A percentile compares a stretch with the other conserved stretches of the same genome.
These are phyloP conservation scores for Claviceps sp. DNA, from an alignment of 2,329 filamentous ascomycete species.

Conservation along the genomic window DNA sequence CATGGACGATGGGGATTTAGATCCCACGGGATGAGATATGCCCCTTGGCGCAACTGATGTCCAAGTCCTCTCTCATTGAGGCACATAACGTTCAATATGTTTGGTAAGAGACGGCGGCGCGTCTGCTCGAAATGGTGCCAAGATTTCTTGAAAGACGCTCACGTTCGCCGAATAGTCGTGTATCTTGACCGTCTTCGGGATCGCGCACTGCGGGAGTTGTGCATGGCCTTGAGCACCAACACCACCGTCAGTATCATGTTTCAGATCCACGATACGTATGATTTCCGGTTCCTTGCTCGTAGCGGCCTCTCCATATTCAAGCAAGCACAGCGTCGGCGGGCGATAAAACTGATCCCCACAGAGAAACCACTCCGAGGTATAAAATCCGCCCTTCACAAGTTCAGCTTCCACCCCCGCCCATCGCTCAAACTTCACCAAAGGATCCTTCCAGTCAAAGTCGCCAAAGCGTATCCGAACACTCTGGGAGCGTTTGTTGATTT, in stretches of 20 bases:
- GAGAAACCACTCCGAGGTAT: constrained; percentile 32
- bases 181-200: constrained; percentile 4
- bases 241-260: neutral
- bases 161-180: constrained; percentile 12
- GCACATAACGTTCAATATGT: neutral
- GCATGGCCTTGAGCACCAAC: neutral
- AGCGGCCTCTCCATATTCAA: neutral
- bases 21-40: no score
- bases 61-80: neutral
- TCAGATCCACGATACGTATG: constrained; percentile 9
- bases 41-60: no score
- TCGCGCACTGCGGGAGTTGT: neutral
- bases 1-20: neutral
- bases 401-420: constrained; percentile 53
- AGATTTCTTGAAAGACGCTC: constrained; percentile 3
- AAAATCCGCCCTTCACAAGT: constrained; percentile 57
- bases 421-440: constrained; percentile 49
- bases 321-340: constrained; percentile 22
- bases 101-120: neutral
- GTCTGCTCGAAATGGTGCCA: constrained; percentile 5
- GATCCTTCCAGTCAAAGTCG: constrained; percentile 67
- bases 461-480: constrained; percentile 48
- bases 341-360: constrained; percentile 20
- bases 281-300: constrained; percentile 8
- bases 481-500: constrained; percentile 28